These are phyloP conservation scores for Gautieria morchelliformis DNA, from an alignment of 768 basidiomycete species.

Conservation along the genomic window DNA sequence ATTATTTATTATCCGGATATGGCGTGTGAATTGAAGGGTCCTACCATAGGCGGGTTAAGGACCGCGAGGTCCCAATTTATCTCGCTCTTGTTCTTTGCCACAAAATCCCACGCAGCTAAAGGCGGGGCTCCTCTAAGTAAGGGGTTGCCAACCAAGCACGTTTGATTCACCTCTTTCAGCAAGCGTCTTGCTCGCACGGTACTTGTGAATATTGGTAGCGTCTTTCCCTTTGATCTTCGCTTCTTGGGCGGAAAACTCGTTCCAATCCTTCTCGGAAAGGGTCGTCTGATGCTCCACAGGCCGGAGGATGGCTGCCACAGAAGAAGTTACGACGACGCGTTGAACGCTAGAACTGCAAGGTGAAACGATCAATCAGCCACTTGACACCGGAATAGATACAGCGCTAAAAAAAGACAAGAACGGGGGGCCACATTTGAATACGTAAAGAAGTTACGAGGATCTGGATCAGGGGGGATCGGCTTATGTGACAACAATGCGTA, in stretches of 20 bases:
- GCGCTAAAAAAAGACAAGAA: no score
- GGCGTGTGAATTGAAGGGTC: background rate
- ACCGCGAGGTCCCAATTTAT: conserved; percentile 43
- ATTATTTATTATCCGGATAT: background rate
- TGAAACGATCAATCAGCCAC: no score
- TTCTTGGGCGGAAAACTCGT: conserved; percentile 13
- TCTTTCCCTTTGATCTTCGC: conserved; percentile 23
- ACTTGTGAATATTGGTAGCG: conserved; percentile 13
- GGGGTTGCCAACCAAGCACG: background rate
- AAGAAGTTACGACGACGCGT: conserved; percentile 10
- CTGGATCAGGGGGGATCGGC: no score
- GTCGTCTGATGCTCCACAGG: background rate
- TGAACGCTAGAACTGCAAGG: background rate
- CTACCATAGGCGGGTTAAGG: conserved; percentile 46
- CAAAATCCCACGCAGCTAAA: conserved; percentile 43
- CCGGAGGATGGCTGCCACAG: conserved; percentile 7
- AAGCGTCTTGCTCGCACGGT: conserved; percentile 20
- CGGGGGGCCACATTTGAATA: no score
- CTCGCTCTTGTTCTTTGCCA: conserved; percentile 31
- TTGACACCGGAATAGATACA: background rate
- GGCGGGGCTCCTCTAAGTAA: background rate
- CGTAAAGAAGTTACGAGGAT: background rate
- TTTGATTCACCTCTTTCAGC: conserved; percentile 17
- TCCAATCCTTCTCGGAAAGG: conserved; percentile 22
- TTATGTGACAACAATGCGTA: no score